Evolutionary conservation across 495 filamentous ascomycete species (phyloP), one percentile per base, ranked within the genome.

Genomic region (Penicillium soppii): DNA sequence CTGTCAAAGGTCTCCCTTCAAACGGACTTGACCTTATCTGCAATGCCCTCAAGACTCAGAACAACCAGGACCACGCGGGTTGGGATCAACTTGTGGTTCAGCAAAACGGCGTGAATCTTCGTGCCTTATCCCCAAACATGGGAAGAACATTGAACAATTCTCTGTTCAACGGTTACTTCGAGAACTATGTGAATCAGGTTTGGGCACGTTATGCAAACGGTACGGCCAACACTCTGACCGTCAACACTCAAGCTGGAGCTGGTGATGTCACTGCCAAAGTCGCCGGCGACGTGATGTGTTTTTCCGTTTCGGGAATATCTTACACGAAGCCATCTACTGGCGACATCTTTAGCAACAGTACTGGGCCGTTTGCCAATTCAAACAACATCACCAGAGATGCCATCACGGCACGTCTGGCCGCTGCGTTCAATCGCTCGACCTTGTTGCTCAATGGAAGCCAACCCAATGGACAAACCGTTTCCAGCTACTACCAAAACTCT

Each of bases 341-440:
- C 12, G 88, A 90, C 57, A 84, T 91, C 56, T 89, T 89, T 70
- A 78, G 72, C 53, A 89, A 86, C 73, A 83, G 76, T 56, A 82
- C 78, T n/a, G 88, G 88, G 0, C 80, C 85, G 0, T 91, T 91
- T 61, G 76, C 70, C 0, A 73, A 76, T 7, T 67, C 75, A 10
- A 73, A 74, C 2, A 73, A 80, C 26, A 22, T 54, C 4, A 72
- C 69, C 16, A 65, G 72, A 25, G 78, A 77, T 15, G 77, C 73
- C 3, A 75, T 90, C 21, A 82, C 82, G 6, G 83, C 88, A 0
- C 75, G 87, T 16, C 65, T 91, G 19, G 79, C 82, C 1, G 87
- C 88, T 4, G 84, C 83, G 1, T 81, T 90, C 38, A 87, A 88
- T 63, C 76, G 88, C 15, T 81, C 78, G 5, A 88, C 84, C 17